Conservation (phyloP, 2,329 filamentous ascomycete genomes). For the Didymella pomorum region DNA sequence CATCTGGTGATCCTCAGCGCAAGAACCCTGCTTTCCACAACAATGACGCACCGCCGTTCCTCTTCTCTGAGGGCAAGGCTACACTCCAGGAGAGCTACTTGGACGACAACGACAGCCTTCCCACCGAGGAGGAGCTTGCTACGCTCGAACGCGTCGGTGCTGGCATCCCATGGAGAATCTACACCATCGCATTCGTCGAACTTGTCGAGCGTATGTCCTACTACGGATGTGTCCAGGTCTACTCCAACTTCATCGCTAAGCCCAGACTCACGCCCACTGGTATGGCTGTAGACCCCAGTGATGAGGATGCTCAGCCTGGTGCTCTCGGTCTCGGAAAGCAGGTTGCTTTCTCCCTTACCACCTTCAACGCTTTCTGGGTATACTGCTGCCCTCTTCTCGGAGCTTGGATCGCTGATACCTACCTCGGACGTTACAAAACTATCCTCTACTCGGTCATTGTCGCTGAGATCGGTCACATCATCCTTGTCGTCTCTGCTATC, state of each 20-base stretch:
- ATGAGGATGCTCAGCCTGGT: conserved; percentile 52
- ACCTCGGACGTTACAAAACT: conserved; percentile 68
- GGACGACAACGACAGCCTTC: conserved; percentile 35
- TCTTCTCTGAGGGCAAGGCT: conserved; percentile 48
- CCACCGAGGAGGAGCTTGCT: conserved; percentile 46
- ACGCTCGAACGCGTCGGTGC: conserved; percentile 49
- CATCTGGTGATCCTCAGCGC: conserved; percentile 47
- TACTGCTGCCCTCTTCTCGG: conserved; percentile 67
- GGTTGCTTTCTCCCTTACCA: conserved; percentile 60
- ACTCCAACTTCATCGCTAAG: conserved; percentile 51
- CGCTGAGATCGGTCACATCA: conserved; percentile 65
- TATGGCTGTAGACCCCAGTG: conserved; percentile 36
- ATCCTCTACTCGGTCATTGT: conserved; percentile 64
- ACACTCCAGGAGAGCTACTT: conserved; percentile 47
- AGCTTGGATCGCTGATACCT: conserved; percentile 67
- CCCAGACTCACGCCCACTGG: conserved; percentile 42
- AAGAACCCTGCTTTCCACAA: conserved; percentile 38
- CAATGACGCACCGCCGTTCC: conserved; percentile 39
- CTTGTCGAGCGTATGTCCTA: conserved; percentile 51
- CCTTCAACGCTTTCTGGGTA: conserved; percentile 65
- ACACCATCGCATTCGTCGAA: conserved; percentile 50
- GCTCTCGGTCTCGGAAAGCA: conserved; percentile 65
- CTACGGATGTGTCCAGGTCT: conserved; percentile 50
- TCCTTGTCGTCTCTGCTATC: conserved; percentile 64
- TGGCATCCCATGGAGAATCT: conserved; percentile 45